These are phyloP conservation scores for Pyricularia grisea DNA, from an alignment of 2,329 filamentous ascomycete genomes.

Conservation along the genomic window DNA sequence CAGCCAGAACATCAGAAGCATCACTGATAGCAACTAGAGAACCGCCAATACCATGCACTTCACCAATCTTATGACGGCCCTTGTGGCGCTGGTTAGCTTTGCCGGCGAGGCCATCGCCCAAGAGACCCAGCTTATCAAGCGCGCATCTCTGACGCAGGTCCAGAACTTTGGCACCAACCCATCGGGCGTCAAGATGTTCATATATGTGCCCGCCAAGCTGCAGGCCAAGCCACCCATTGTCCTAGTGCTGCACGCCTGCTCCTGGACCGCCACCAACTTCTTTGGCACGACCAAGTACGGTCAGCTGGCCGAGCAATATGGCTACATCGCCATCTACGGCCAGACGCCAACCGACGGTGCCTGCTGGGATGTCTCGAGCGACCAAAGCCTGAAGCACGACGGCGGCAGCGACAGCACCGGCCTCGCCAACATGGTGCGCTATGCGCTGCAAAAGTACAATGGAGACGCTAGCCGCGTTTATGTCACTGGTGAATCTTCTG, in stretches of 20 bases:
- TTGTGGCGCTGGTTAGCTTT: background rate
- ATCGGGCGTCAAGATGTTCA: constrained; percentile 40
- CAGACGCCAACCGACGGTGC: constrained; percentile 25
- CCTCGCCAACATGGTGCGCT: constrained; percentile 44
- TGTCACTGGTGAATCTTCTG: constrained; percentile 39
- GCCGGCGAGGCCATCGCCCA: background rate
- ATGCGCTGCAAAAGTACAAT: constrained; percentile 34
- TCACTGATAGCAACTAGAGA: background rate
- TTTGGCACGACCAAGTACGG: constrained; percentile 43
- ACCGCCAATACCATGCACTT: background rate
- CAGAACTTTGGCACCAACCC: constrained; percentile 35
- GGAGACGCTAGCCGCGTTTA: constrained; percentile 38
- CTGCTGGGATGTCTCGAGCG: constrained; percentile 52
- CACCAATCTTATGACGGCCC: background rate
- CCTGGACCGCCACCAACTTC: constrained; percentile 39
- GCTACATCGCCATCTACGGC: constrained; percentile 39
- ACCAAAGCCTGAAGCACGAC: constrained; percentile 35
- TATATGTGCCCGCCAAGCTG: constrained; percentile 34
- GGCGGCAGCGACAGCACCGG: constrained; percentile 40
- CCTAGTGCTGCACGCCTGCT: constrained; percentile 49
- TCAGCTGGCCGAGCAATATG: constrained; percentile 39
- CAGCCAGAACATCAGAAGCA: background rate
- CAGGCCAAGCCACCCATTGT: constrained; percentile 37
- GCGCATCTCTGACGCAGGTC: background rate
- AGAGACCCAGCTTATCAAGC: background rate